Percentiles rank a stretch among this genome's conserved stretches.
Conservation (phyloP, 1,139 yeast species). For the Magnusiomyces suaveolens region DNA sequence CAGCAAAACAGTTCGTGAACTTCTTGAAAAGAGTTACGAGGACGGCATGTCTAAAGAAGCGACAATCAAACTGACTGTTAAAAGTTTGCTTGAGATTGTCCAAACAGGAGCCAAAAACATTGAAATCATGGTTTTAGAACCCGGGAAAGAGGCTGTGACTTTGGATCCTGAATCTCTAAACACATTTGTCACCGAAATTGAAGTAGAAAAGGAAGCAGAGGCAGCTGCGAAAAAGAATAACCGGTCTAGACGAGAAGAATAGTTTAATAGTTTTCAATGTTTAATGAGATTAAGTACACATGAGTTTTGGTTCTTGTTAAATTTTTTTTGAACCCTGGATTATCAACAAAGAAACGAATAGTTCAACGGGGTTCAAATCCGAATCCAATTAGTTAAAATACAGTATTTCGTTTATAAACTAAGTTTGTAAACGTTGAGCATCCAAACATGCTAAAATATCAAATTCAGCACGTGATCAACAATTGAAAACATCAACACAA, state of each 20-base stretch:
- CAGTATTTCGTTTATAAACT: no score
- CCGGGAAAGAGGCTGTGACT: constrained; percentile 43
- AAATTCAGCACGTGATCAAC: not conserved
- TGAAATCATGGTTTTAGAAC: constrained; percentile 80
- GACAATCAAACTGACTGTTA: constrained; percentile 72
- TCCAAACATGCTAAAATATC: no score
- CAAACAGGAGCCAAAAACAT: constrained; percentile 97
- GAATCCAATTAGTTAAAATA: no score
- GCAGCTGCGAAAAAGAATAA: constrained; percentile 72
- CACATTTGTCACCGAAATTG: constrained; percentile 70
- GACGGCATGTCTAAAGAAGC: constrained; percentile 64
- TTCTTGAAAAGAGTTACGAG: constrained; percentile 81
- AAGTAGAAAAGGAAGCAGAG: constrained; percentile 83
- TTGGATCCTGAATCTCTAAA: constrained; percentile 61
- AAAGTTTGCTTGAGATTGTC: constrained; percentile 85
- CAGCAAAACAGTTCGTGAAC: constrained; percentile 89
- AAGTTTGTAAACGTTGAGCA: no score
- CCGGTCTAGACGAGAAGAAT: constrained; percentile 9
- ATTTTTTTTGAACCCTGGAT: no score
- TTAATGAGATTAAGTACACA: not conserved
- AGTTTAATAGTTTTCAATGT: not conserved
- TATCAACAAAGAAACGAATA: no score
- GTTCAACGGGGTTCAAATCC: no score
- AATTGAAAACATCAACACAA: not conserved
- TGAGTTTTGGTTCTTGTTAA: not conserved